These are phyloP conservation scores for Boletus rufocinnamomeus DNA, from an alignment of 768 basidiomycete genomes.

Conservation along the genomic window DNA sequence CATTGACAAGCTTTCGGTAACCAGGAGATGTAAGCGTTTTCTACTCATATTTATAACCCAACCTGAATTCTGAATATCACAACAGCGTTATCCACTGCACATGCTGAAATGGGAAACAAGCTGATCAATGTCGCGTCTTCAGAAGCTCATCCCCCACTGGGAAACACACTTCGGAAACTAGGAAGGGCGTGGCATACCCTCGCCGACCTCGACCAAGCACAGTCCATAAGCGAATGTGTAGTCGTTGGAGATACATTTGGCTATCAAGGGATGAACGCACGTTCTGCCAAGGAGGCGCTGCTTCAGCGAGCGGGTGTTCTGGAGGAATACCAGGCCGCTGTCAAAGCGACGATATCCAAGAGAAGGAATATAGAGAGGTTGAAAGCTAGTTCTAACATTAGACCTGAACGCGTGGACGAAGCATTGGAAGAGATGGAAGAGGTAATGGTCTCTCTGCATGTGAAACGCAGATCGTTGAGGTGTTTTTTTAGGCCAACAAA, in stretches of 20 bases:
- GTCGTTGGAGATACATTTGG: constrained; percentile 94
- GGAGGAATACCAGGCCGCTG: constrained; percentile 93
- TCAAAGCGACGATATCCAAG: constrained; percentile 92
- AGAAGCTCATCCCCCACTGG: constrained; percentile 84
- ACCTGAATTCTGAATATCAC: constrained; percentile 1
- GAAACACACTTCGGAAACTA: constrained; percentile 79
- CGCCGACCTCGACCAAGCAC: constrained; percentile 86
- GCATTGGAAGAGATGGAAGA: constrained; percentile 92
- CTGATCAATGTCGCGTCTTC: constrained; percentile 86
- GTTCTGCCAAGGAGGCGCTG: constrained; percentile 93
- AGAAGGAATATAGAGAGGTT: constrained; percentile 87
- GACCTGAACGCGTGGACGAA: constrained; percentile 84
- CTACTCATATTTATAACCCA: not conserved
- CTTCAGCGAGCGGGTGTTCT: constrained; percentile 86
- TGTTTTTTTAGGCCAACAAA: constrained; percentile 69
- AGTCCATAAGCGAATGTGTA: constrained; percentile 92
- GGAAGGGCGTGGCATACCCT: constrained; percentile 87
- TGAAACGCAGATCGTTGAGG: constrained; percentile 13
- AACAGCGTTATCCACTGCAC: constrained; percentile 72
- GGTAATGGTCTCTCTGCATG: constrained; percentile 43
- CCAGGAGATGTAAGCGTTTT: constrained; percentile 66
- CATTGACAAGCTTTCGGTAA: constrained; percentile 80
- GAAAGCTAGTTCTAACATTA: constrained; percentile 83
- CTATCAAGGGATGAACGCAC: constrained; percentile 96
- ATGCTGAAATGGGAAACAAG: constrained; percentile 93